phyloP scores from a whole-genome alignment of 2,329 filamentous ascomycete species.

The Aureobasidium pullulans region DNA sequence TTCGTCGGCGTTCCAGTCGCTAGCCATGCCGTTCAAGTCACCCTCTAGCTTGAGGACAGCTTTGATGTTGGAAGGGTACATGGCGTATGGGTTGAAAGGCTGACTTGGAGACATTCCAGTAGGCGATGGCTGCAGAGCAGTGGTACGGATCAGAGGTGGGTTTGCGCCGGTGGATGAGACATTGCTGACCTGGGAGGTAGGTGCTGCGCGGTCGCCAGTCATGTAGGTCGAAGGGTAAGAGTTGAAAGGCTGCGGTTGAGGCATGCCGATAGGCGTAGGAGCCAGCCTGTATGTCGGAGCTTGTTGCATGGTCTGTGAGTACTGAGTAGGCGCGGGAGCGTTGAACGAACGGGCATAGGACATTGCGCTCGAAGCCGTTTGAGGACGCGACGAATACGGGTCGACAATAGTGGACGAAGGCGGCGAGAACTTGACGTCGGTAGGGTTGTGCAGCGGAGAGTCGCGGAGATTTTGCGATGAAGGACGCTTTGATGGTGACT shows the following conservation, averaged over 20 bases:
- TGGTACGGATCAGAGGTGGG: conserved; percentile 60
- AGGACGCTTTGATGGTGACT: conserved; percentile 33
- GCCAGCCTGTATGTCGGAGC: conserved; percentile 13
- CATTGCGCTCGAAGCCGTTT: conserved; percentile 14
- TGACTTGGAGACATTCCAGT: conserved; percentile 37
- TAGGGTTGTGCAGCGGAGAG: conserved; percentile 18
- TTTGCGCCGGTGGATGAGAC: conserved; percentile 38
- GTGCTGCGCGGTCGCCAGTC: conserved; percentile 34
- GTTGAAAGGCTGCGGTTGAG: conserved; percentile 20
- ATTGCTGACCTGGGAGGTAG: conserved; percentile 30
- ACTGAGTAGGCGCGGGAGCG: conserved; percentile 23
- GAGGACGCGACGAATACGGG: conserved; percentile 15
- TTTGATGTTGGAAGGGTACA: conserved; percentile 66
- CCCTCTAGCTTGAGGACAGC: conserved; percentile 78
- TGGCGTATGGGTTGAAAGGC: conserved; percentile 67
- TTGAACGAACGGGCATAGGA: conserved; percentile 32
- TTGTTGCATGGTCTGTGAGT: conserved; percentile 19
- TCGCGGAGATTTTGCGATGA: conserved; percentile 27
- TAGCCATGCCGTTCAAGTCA: conserved; percentile 75
- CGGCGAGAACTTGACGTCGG: conserved; percentile 15
- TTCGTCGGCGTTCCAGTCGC: conserved; percentile 78
- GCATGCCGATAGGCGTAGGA: conserved; percentile 11
- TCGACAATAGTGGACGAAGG: conserved; percentile 14
- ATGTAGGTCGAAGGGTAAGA: conserved; percentile 38
- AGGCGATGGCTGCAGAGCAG: conserved; percentile 50